Evolutionary conservation across 1,284 basidiomycete genomes (phyloP), one percentile per base, ranked within the genome.

Genomic region (Macrocystidia cucumis): DNA sequence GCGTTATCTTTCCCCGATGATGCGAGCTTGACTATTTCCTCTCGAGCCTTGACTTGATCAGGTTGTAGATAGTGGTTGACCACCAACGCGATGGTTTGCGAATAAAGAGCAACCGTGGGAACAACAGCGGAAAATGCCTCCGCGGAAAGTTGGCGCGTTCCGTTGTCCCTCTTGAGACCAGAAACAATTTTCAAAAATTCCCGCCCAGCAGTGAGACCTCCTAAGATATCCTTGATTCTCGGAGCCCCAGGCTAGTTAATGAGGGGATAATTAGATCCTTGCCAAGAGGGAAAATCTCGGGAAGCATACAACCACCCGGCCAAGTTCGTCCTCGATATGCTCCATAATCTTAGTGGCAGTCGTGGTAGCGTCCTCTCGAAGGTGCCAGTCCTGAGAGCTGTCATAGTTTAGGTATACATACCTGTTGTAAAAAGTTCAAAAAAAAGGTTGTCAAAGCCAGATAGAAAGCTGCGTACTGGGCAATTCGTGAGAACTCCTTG

Each of bases 11-110:
- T 44, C 16, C 46, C 42, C 14, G 40, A 23, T n/a, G n/a, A n/a
- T n/a, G n/a, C n/a, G 19, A 73, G 44, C n/a, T 39, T 45, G 5
- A 67, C 54, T 23, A 85, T 63, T 27, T 69, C 59, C 8, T 58
- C 56, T 14, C 69, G 56, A 30, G 65, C 64, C 16, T 54, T 41
- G 23, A 51, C 41, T 37, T 61, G 59, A 18, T 53, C 56, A 1
- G 67, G 59, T 17, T 65, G 56, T 12, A 85, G 57, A 48, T 76
- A 86, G 55, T 74, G 80, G 51, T 84, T 65, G 32, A 87, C 62
- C 19, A 81, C 65, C 37, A 73, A 66, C 2, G 72, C 65, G 19
- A 81, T 54, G 4, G 69, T 66, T 43, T 72, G 63, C 3, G 77
- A 72, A 54, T 72, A 78, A 13, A 70, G 48, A 1, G 67, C 57